Base-by-base conservation (phyloP, 2,329 filamentous ascomycete genomes). In the Fusarium multiceps region DNA sequence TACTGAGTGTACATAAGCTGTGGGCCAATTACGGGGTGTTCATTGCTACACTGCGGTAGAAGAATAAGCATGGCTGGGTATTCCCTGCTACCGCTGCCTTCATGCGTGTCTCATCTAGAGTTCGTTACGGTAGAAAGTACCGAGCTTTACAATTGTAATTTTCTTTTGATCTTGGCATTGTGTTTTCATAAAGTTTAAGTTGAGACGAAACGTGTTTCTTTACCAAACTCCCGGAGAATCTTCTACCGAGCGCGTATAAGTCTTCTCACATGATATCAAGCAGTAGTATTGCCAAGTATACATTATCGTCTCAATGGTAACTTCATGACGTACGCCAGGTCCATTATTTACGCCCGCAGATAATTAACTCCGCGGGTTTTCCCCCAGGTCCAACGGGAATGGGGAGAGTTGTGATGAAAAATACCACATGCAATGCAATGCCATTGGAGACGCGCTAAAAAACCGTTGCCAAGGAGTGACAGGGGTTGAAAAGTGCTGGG, bases 391-490 rank as follows among this genome's bases (percentile, higher is more conserved):
- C 34, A 28, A 13, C 21, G 40, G 12, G 37, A 59, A 12, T 27
- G 28, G 46, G 21, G 34, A 28, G 11, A 46, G 50, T 60, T 42
- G n/a, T 50, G 55, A 37, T 37, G 34, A n/a, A 12, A 37, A 37
- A 37, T 37, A 37, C 34, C 34, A 37, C 18, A n/a, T 34, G 32
- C 9, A 34, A 34, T 37, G 18, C 18, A 37, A 37, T 37, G 18
- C 34, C 10, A 37, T n/a, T 37, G 18, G 34, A 12, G 34, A 37
- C 18, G 16, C 32, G 34, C 34, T n/a, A 37, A 16, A 27, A 48
- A 59, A 20, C 51, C 62, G 60, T 64, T 64, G 62, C 62, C 60
- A 64, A 64, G 62, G 27, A 14, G 13, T 34, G 40, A 55, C 53
- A 30, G 37, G 58, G 23, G 28, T 32, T 34, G 18, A 12, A n/a